phyloP scores from a whole-genome alignment of 1,284 basidiomycete genomes.

The Takashimella koratensis region DNA sequence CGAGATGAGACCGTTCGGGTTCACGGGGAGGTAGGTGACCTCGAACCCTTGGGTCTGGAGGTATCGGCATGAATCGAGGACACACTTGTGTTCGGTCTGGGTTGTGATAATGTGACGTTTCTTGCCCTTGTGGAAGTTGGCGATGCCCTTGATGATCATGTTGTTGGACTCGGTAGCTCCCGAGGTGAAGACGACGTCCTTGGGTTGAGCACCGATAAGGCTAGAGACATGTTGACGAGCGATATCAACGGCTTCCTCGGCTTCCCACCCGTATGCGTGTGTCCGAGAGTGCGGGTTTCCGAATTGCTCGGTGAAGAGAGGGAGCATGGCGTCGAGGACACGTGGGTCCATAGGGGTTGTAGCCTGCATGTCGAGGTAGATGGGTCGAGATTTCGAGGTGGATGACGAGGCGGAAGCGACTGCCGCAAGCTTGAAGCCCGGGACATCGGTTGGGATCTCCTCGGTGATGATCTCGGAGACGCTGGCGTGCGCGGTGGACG shows the following conservation, averaged over 20 bases:
- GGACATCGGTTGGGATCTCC: constrained; percentile 59
- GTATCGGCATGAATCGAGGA: constrained; percentile 94
- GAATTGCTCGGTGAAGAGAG: constrained; percentile 91
- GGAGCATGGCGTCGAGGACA: constrained; percentile 95
- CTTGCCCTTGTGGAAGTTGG: constrained; percentile 86
- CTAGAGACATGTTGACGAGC: constrained; percentile 88
- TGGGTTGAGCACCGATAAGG: constrained; percentile 88
- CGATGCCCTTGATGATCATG: constrained; percentile 96
- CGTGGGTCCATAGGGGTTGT: constrained; percentile 97
- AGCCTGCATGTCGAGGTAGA: constrained; percentile 94
- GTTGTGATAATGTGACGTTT: constrained; percentile 87
- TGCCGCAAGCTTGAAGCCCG: constrained; percentile 77
- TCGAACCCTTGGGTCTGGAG: constrained; percentile 97
- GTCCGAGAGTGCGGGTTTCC: constrained; percentile 98
- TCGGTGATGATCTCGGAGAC: constrained; percentile 22
- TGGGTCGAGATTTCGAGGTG: constrained; percentile 57
- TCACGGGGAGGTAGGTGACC: constrained; percentile 93
- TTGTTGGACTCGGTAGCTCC: constrained; percentile 99
- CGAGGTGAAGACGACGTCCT: constrained; percentile 97
- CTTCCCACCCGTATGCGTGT: constrained; percentile 99
- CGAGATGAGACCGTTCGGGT: constrained; percentile 77
- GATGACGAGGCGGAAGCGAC: constrained; percentile 49
- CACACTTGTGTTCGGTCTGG: constrained; percentile 98
- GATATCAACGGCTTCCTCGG: constrained; percentile 88
- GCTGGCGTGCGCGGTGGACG: constrained; percentile 22